These are phyloP conservation scores for Hemisphaericaspora xylanilytica DNA, from an alignment of 1,139 yeast species.

Conservation along the genomic window DNA sequence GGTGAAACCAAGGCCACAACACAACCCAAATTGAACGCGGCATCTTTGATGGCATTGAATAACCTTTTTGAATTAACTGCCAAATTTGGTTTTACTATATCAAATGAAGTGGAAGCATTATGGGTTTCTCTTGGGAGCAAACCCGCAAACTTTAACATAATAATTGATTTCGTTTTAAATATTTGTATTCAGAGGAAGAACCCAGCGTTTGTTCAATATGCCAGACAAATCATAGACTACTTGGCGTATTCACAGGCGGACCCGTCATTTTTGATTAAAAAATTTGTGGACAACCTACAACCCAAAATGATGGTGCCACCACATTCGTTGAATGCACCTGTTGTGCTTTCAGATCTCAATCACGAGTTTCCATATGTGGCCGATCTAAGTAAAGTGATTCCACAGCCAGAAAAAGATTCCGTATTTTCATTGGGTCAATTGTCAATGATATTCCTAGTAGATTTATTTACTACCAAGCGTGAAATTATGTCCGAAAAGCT, in stretches of 20 bases:
- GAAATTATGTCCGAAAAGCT: slow-evolving; percentile 56
- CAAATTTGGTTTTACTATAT: slow-evolving; percentile 66
- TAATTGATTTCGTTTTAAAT: slow-evolving; percentile 66
- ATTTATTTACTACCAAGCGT: slow-evolving; percentile 60
- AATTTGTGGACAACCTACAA: slow-evolving; percentile 64
- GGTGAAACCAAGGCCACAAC: slow-evolving; percentile 21
- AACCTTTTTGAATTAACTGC: slow-evolving; percentile 85
- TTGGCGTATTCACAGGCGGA: slow-evolving; percentile 61
- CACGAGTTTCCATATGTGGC: slow-evolving; percentile 68
- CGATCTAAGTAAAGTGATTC: slow-evolving; percentile 57
- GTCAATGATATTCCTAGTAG: slow-evolving; percentile 81
- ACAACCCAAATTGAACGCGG: slow-evolving; percentile 36
- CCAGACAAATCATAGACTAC: slow-evolving; percentile 79
- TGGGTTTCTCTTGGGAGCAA: slow-evolving; percentile 90
- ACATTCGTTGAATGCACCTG: slow-evolving; percentile 19
- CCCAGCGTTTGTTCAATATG: slow-evolving; percentile 70
- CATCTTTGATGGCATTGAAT: slow-evolving; percentile 73
- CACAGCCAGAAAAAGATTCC: slow-evolving; percentile 64
- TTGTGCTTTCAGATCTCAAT: slow-evolving; percentile 1
- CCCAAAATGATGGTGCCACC: slow-evolving; percentile 90
- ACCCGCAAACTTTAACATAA: slow-evolving; percentile 65
- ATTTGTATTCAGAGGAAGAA: slow-evolving; percentile 72
- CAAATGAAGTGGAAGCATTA: slow-evolving; percentile 85
- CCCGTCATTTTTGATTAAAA: slow-evolving; percentile 56
- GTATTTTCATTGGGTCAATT: slow-evolving; percentile 86